Percentiles rank a stretch among this genome's conserved stretches.
These are phyloP conservation scores for Lathyrus aphaca DNA, from an alignment of 306 rosid species.

Conservation along the genomic window DNA sequence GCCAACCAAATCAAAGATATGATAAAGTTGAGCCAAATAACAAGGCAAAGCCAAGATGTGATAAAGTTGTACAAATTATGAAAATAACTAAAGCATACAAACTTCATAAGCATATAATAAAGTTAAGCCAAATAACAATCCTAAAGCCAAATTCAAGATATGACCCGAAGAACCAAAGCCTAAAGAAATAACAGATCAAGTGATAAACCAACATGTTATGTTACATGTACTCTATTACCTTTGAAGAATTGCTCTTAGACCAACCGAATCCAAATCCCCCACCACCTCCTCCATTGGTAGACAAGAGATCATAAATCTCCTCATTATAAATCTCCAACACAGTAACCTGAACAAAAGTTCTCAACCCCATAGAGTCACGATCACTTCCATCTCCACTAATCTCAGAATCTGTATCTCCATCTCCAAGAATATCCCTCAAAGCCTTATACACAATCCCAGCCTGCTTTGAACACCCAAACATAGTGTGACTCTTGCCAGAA, in stretches of 20 bases:
- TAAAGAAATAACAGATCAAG: slow-evolving; percentile 9
- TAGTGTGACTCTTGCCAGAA: slow-evolving; percentile 95
- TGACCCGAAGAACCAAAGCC: background rate
- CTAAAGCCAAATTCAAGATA: slow-evolving; percentile 15
- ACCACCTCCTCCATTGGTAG: slow-evolving; percentile 59
- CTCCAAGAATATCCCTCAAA: slow-evolving; percentile 84
- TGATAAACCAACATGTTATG: slow-evolving; percentile 4
- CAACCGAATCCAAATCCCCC: slow-evolving; percentile 84
- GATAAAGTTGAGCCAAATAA: slow-evolving; percentile 16
- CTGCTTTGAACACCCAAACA: slow-evolving; percentile 88
- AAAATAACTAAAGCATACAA: slow-evolving; percentile 1
- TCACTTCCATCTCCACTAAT: slow-evolving; percentile 32
- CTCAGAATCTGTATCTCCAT: slow-evolving; percentile 49
- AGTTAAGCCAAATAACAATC: slow-evolving; percentile 14
- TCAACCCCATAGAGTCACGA: slow-evolving; percentile 45
- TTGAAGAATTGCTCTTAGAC: slow-evolving; percentile 81
- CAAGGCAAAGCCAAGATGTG: background rate
- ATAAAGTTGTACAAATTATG: slow-evolving; percentile 1
- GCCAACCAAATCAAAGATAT: background rate
- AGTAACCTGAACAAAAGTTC: slow-evolving; percentile 87
- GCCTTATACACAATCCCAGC: slow-evolving; percentile 93
- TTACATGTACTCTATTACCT: slow-evolving; percentile 53
- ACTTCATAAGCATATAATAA: background rate
- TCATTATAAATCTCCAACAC: slow-evolving; percentile 97
- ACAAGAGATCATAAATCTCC: slow-evolving; percentile 88